Evolutionary conservation across 768 basidiomycete species (phyloP).

Genomic region (Daedaleopsis nitida): DNA sequence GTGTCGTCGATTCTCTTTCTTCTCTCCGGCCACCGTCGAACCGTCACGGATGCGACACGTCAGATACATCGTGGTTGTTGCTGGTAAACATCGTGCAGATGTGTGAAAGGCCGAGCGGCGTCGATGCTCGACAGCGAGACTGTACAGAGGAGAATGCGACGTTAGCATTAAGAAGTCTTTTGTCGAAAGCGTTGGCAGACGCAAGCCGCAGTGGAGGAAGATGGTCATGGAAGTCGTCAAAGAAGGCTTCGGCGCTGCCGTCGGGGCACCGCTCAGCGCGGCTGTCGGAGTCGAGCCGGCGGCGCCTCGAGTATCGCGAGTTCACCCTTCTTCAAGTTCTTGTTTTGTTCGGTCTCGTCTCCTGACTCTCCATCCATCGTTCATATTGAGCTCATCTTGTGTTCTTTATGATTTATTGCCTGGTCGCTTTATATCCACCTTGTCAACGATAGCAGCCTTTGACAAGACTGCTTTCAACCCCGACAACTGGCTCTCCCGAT

Average conservation of each 20-base stretch:
- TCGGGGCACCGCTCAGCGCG: too few species aligned
- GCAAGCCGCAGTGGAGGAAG: not conserved
- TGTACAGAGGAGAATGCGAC: too few species aligned
- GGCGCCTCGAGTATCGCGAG: too few species aligned
- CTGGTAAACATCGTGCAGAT: too few species aligned
- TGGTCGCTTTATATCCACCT: not conserved
- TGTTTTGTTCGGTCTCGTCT: not conserved
- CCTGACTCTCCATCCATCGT: too few species aligned
- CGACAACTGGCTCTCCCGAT: conserved; percentile 87
- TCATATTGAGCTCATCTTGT: too few species aligned
- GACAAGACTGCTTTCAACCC: conserved; percentile 44
- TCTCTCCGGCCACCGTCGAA: conserved; percentile 7
- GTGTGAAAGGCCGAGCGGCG: too few species aligned
- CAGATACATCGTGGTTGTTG: too few species aligned
- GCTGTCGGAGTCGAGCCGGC: too few species aligned
- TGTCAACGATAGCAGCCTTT: not conserved
- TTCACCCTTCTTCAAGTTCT: too few species aligned
- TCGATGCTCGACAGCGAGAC: too few species aligned
- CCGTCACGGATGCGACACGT: too few species aligned
- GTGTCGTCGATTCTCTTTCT: conserved; percentile 13
- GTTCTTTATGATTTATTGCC: not conserved
- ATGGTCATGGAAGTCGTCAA: not conserved
- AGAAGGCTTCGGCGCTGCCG: not conserved
- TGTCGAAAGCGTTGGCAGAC: conserved; percentile 2
- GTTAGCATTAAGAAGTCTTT: not conserved